Evolutionary conservation across 2,329 filamentous ascomycete genomes (phyloP).

Genomic region (Ophiostoma triangulosporum): DNA sequence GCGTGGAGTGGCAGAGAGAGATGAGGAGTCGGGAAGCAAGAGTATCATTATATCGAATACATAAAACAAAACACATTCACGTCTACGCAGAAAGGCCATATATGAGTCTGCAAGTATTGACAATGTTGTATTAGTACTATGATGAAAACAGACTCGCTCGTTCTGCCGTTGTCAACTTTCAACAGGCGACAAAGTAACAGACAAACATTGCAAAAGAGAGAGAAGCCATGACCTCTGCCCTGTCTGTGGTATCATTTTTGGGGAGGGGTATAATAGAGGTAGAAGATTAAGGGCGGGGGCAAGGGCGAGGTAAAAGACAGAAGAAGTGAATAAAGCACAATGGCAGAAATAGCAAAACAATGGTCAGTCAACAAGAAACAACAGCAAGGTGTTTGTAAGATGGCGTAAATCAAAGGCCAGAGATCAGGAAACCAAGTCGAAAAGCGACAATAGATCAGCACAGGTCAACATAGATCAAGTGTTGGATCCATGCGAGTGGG

Average conservation of each 20-base stretch:
- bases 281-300: background rate
- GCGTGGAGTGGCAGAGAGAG: background rate
- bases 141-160: conserved; percentile 4
- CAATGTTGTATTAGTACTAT: conserved; percentile 7
- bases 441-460: background rate
- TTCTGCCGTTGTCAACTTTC: background rate
- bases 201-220: conserved; percentile 4
- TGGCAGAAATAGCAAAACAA: background rate
- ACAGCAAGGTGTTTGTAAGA: too few species aligned
- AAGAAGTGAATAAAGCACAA: background rate
- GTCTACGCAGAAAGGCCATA: background rate
- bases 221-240: conserved; percentile 1
- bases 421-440: background rate
- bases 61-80: background rate
- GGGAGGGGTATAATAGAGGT: conserved; percentile 5
- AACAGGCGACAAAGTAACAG: background rate
- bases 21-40: background rate
- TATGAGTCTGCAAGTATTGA: too few species aligned
- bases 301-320: background rate
- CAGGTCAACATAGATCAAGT: background rate
- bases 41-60: background rate
- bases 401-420: too few species aligned
- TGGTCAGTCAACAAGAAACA: background rate
- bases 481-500: too few species aligned
- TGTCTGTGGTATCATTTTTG: conserved; percentile 8